phyloP scores from a whole-genome alignment of 1,139 yeast species.

The Zygosaccharomyces sapae region DNA sequence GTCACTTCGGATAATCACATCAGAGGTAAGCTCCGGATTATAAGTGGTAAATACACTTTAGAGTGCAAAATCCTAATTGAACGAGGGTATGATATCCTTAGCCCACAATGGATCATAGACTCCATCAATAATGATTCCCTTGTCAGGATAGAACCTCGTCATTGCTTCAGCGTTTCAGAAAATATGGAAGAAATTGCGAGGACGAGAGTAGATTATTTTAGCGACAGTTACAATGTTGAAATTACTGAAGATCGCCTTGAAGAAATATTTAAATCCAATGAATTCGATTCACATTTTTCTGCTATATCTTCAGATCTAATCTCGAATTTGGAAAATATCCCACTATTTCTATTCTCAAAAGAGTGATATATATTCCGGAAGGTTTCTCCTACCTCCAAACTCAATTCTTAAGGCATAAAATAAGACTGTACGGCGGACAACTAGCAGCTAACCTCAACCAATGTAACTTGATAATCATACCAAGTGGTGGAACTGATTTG shows the following conservation, averaged over 20 bases:
- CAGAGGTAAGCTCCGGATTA: constrained; percentile 23
- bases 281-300: background rate
- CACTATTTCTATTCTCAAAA: constrained; percentile 28
- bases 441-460: constrained; percentile 4
- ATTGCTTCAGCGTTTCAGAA: constrained; percentile 44
- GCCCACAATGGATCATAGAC: constrained; percentile 70
- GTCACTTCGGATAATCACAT: constrained; percentile 18
- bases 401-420: constrained; percentile 4
- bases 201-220: constrained; percentile 45
- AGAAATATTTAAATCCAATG: constrained; percentile 1
- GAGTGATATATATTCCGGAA: constrained; percentile 16
- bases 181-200: constrained; percentile 24
- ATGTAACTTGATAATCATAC: constrained; percentile 12
- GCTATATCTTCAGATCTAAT: background rate
- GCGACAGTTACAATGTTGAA: constrained; percentile 49
- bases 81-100: constrained; percentile 55
- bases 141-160: constrained; percentile 57
- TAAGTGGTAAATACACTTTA: constrained; percentile 51
- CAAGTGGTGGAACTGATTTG: background rate
- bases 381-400: background rate
- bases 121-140: constrained; percentile 46
- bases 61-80: constrained; percentile 44
- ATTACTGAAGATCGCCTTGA: constrained; percentile 21
- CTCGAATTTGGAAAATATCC: constrained; percentile 16
- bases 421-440: constrained; percentile 12